These are phyloP conservation scores for Centella asiatica DNA, from an alignment of 129 eudicot genomes.

Conservation along the genomic window DNA sequence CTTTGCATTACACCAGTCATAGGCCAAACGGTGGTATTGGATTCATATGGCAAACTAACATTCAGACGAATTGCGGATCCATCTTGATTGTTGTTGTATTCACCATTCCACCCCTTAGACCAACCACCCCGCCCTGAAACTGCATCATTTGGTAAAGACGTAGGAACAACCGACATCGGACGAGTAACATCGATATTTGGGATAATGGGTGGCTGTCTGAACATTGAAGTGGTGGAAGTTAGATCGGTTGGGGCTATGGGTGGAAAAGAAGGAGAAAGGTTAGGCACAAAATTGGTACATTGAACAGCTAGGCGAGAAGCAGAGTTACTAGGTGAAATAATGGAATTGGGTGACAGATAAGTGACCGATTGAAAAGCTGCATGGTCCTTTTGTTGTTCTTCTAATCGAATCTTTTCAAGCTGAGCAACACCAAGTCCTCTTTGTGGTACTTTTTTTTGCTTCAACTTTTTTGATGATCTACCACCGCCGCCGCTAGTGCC, in stretches of 20 bases:
- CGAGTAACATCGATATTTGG: slow-evolving; percentile 22
- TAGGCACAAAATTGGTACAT: slow-evolving; percentile 32
- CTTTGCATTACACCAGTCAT: slow-evolving; percentile 24
- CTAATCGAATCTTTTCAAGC: slow-evolving; percentile 74
- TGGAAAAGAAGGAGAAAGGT: slow-evolving; percentile 13
- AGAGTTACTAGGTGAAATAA: slow-evolving; percentile 34
- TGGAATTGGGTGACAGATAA: slow-evolving; percentile 25
- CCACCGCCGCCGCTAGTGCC: slow-evolving; percentile 25
- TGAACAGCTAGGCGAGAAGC: slow-evolving; percentile 31
- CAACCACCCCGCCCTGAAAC: slow-evolving; percentile 27
- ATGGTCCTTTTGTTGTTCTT: slow-evolving; percentile 58
- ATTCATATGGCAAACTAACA: slow-evolving; percentile 39
- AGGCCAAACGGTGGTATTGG: slow-evolving; percentile 22
- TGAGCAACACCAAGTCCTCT: slow-evolving; percentile 98
- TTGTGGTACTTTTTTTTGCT: slow-evolving; percentile 78
- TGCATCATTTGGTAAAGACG: slow-evolving; percentile 20
- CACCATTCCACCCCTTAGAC: slow-evolving; percentile 43
- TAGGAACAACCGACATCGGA: slow-evolving; percentile 16
- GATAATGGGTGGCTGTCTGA: slow-evolving; percentile 19
- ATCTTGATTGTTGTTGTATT: slow-evolving; percentile 32
- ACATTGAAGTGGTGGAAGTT: slow-evolving; percentile 20
- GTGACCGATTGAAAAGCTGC: slow-evolving; percentile 15
- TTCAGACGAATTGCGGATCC: slow-evolving; percentile 22
- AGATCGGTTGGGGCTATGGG: slow-evolving; percentile 13
- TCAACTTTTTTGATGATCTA: slow-evolving; percentile 50